Evolutionary conservation across 2,329 filamentous ascomycete species (phyloP), one percentile per base, ranked within the genome.

Genomic region (Alternaria conjuncta): DNA sequence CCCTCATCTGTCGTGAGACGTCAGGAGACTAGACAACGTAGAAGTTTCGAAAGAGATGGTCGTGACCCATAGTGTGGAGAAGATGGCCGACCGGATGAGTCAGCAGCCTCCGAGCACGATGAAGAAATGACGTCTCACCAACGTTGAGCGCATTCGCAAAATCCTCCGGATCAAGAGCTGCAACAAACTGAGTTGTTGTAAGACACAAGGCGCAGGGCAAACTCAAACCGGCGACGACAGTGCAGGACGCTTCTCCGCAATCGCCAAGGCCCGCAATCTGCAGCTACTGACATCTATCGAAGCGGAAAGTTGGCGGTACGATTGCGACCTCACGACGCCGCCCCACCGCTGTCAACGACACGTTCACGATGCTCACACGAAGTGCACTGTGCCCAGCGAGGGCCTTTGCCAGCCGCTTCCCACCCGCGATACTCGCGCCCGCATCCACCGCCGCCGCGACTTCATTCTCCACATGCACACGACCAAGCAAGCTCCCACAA

Each of bases 381-480:
- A 76, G 71, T 59, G 69, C 72, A 28, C 64, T 80, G 30, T 77
- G 73, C 59, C 74, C 77, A 6, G 71, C 73, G 56, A 63, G 76
- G 69, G 71, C 71, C 32, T 75, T 79, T 50, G 71, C 68, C 21
- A 61, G 66, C 57, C 74, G 77, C 44, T 67, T 75, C 41, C 70
- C 75, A 32, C 74, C 75, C 44, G 66, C 71, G 13, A 64, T 74
- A 41, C 59, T 75, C 43, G 71, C 72, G 11, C 70, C 73, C 5
- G 71, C 67, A 63, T 64, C 69, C 43, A 47, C 30, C 9, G 57
- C 72, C 26, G 60, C 69, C 30, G 69, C 72, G 44, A 61, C 73
- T 9, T 66, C 71, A n/a, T 75, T 77, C 63, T 73, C 71, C 23
- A 75, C 73, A 64, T 71, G 66, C 63, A 71, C 73, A 64, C 72